These are phyloP conservation scores for Quercus aquifolioides DNA, from an alignment of 306 rosid genomes.

Conservation along the genomic window DNA sequence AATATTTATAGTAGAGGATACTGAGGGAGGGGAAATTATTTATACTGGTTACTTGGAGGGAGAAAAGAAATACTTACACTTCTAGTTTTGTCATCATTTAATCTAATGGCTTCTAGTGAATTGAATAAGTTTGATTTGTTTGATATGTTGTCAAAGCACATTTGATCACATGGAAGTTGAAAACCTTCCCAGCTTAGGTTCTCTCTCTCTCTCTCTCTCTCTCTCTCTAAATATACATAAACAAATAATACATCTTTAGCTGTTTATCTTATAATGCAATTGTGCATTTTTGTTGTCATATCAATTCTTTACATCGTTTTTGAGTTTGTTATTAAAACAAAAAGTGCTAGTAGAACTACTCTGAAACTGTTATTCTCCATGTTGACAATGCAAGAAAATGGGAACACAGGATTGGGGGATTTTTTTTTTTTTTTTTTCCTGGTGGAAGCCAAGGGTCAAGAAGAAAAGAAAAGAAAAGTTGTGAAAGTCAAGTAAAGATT, in stretches of 20 bases:
- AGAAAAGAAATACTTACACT: neutral
- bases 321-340: neutral
- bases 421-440: neutral
- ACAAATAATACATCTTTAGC: neutral
- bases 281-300: neutral
- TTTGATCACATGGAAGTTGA: neutral
- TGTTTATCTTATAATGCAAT: neutral
- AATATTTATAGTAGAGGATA: neutral
- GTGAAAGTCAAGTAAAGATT: too few species aligned
- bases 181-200: neutral
- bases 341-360: neutral
- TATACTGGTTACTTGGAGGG: neutral
- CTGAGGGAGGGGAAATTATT: neutral
- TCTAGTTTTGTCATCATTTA: neutral
- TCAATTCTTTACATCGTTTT: neutral
- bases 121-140: neutral
- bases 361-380: neutral
- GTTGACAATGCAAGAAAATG: neutral
- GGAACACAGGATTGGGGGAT: too few species aligned
- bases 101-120: neutral
- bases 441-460: too few species aligned
- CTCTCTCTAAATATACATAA: neutral
- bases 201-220: neutral
- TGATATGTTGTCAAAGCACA: neutral
- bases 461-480: too few species aligned